Evolutionary conservation across 352 stramenopile species (phyloP), one percentile per base, ranked within the genome.

Genomic region (Aphanomyces astaci): DNA sequence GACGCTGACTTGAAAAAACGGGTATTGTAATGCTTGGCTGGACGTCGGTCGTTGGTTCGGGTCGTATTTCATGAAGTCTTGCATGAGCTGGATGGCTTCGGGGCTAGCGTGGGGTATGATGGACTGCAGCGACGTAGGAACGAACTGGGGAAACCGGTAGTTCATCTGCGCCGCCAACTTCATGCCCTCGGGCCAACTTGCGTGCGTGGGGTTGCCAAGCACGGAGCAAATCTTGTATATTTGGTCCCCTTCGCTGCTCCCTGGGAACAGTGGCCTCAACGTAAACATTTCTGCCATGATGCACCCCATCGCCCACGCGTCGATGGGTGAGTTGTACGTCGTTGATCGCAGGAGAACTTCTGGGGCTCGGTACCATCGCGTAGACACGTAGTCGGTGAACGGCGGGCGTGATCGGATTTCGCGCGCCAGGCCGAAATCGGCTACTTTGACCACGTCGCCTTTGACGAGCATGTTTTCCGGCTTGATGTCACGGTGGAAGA

Each of bases 401-500:
- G 90, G 89, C 7, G 87, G 91, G 7, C 88, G 77, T 11, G 88
- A 96, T 19, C 82, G 78, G 63, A 98, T 98, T 74, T 97, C 86
- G 32, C 95, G 81, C 19, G 96, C 96, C n/a, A 99, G 75, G 0
- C 97, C 97, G 87, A 99, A 99, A 75, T 99, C 97, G 19, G 96
- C 97, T 4, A 99, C 81, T 73, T 99, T 99, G 65, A 97, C 87
- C 15, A 79, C 94, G 57, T 98, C 87, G 10, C 95, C 96, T 67
- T 97, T 95, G 28, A 98, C 81, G 30, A 99, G 82, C 78, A 98
- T 96, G 76, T 99, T 99, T 72, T 99, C 95, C 0, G 96, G 96
- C 73, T 98, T 99, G 63, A 99, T 98, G 74, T 99, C 97, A 52
- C 97, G 88, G 76, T 99, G 97, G 72, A 99, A 98, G 73, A 98